Base-by-base conservation (phyloP, 2,329 filamentous ascomycete genomes). In the Diaporthe eres region DNA sequence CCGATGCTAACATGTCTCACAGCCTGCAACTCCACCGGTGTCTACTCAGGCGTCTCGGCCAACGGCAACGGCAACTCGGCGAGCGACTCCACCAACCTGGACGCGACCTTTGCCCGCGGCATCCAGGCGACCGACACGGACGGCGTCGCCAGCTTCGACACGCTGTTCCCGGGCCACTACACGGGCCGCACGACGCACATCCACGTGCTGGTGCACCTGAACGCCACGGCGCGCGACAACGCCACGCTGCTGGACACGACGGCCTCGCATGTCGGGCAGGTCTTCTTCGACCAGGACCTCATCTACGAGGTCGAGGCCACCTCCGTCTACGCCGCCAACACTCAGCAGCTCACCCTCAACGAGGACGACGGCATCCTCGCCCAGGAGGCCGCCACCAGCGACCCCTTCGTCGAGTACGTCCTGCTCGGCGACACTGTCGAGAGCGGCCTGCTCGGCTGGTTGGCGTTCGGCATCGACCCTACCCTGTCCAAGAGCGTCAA, bases 211-310 rank as follows among this genome's bases (percentile, higher is more conserved):
- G 85, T 86, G 3, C 87, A 90, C 80, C 75, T 82, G 49, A 82
- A 84, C 76, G 85, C 83, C 19, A 84, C 82, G 1, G 75, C 81
- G 37, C 77, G 80, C 51, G 60, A 80, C 28, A 88, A 88, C 80
- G 79, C 88, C 80, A 89, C 88, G 72, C 89, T 90, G 77, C 82
- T 83, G 55, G 88, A 86, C 76, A 85, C 86, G 22, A 85, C 83
- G 70, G 86, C 90, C 75, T 87, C 88, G 10, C 91, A 93, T 83
- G 86, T 93, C 53, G 91, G 92, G 25, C 92, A 94, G 81, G 80
- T 92, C 70, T 93, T 91, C 86, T 91, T 92, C 81, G 90, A 93
- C 81, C 88, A 92, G 80, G 85, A 86, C 77, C 87, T 93, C 13
- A 87, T 90, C 78, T 79, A 79, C 37, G 77, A 84, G 53, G 89